Evolutionary conservation across 768 basidiomycete genomes (phyloP).

Genomic region (Leccinum longicurvipes): DNA sequence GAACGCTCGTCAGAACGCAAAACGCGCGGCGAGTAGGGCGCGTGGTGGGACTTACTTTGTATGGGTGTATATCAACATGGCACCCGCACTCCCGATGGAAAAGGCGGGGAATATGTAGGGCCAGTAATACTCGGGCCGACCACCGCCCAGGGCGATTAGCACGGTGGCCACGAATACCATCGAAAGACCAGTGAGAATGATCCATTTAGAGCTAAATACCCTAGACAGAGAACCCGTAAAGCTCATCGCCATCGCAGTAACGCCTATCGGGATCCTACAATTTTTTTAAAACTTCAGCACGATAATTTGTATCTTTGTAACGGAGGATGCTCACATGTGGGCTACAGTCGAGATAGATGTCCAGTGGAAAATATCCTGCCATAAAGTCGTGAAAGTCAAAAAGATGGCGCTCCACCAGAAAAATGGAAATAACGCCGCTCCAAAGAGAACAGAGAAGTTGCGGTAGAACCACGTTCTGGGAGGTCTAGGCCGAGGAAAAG

Average conservation of each 20-base stretch:
- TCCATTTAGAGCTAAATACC: constrained; percentile 40
- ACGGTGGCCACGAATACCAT: constrained; percentile 38
- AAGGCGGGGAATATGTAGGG: constrained; percentile 48
- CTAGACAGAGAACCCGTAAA: constrained; percentile 41
- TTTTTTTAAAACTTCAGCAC: background rate
- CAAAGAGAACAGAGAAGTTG: constrained; percentile 41
- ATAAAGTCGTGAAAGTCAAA: constrained; percentile 34
- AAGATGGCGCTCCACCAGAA: constrained; percentile 41
- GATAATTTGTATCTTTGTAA: background rate
- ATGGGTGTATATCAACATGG: constrained; percentile 43
- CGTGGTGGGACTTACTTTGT: constrained; percentile 39
- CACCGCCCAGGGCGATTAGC: constrained; percentile 43
- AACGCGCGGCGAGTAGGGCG: background rate
- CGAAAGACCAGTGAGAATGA: constrained; percentile 42
- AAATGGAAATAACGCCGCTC: constrained; percentile 37
- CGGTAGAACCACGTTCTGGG: constrained; percentile 41
- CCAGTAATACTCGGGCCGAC: constrained; percentile 44
- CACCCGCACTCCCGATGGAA: constrained; percentile 44
- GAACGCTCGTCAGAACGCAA: background rate
- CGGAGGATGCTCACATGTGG: constrained; percentile 33
- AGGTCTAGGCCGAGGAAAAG: constrained; percentile 26
- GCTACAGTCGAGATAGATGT: constrained; percentile 36
- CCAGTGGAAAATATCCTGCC: constrained; percentile 43
- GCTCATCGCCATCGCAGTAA: constrained; percentile 35
- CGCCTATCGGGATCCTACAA: constrained; percentile 40